phyloP scores from a whole-genome alignment of 2,329 filamentous ascomycete genomes.

The Ramichloridium luteum region DNA sequence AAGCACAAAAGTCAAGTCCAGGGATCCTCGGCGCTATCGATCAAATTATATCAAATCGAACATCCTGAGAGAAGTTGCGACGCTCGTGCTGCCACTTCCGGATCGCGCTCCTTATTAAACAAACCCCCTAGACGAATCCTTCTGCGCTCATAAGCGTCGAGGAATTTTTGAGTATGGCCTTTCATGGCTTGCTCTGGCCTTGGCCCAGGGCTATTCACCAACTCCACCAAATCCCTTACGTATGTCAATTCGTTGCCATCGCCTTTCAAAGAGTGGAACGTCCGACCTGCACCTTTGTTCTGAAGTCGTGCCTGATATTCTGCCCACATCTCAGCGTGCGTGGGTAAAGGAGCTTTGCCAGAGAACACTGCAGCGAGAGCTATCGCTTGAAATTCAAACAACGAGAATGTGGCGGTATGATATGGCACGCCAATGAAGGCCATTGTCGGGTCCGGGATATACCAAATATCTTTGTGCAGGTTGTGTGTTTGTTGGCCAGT shows the following conservation, averaged over 20 bases:
- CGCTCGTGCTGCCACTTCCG: no score
- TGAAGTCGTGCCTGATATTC: conserved; percentile 29
- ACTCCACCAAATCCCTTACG: conserved; percentile 28
- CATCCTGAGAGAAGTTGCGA: no score
- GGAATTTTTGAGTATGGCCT: no score
- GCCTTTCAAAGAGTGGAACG: conserved; percentile 33
- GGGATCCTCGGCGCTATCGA: no score
- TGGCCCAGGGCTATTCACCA: conserved; percentile 31
- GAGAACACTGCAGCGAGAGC: conserved; percentile 46
- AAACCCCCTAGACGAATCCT: no score
- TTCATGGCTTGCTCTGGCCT: no score
- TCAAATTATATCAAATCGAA: no score
- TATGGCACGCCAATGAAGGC: conserved; percentile 53
- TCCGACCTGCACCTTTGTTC: conserved; percentile 30
- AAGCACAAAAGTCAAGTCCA: no score
- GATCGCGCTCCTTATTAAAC: no score
- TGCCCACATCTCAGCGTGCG: conserved; percentile 28
- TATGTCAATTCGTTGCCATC: conserved; percentile 27
- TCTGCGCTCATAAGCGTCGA: no score
- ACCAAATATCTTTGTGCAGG: conserved; percentile 59
- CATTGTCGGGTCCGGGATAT: conserved; percentile 53
- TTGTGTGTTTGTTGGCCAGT: conserved; percentile 54
- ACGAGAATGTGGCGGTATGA: conserved; percentile 53
- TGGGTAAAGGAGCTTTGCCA: conserved; percentile 39
- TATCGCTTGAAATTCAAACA: conserved; percentile 60